Conservation (phyloP, 169 alveolate genomes). For the Theileria equi region DNA sequence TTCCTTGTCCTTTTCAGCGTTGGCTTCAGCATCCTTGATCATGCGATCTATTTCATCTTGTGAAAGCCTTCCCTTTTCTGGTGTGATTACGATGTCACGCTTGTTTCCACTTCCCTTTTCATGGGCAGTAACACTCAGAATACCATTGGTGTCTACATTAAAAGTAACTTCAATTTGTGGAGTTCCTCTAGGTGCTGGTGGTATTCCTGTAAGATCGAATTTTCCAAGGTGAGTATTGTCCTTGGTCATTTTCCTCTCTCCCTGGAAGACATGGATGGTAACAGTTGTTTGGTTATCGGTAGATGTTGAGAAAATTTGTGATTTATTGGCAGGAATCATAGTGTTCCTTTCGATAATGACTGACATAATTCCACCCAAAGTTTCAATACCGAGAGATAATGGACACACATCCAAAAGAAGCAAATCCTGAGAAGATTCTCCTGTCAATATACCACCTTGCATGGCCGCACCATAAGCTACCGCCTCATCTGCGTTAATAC, state of each 20-base stretch:
- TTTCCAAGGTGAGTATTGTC: constrained; percentile 94
- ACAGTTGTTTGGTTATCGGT: constrained; percentile 95
- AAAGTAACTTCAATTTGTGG: constrained; percentile 96
- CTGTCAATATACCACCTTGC: constrained; percentile 92
- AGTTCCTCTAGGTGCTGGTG: constrained; percentile 94
- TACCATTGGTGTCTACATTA: constrained; percentile 96
- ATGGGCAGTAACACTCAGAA: constrained; percentile 92
- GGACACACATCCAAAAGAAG: constrained; percentile 95
- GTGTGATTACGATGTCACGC: constrained; percentile 90
- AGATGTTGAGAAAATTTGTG: constrained; percentile 95
- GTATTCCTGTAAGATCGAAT: constrained; percentile 93
- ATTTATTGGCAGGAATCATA: constrained; percentile 95
- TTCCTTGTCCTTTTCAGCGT: constrained; percentile 92
- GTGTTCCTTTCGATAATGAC: constrained; percentile 93
- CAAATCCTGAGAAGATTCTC: constrained; percentile 91
- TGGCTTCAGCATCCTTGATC: constrained; percentile 93
- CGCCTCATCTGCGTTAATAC: constrained; percentile 94
- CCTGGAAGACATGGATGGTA: constrained; percentile 94
- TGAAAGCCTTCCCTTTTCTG: constrained; percentile 94
- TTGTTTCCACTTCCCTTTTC: constrained; percentile 93
- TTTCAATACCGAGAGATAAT: constrained; percentile 91
- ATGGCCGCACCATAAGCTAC: constrained; percentile 97
- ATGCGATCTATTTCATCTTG: constrained; percentile 93
- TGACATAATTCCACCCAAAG: constrained; percentile 96
- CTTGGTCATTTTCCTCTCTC: constrained; percentile 96